A percentile compares a stretch with the other conserved stretches of the same genome.
phyloP scores from a whole-genome alignment of 73 alveolate genomes.

The Paramecium caudatum region DNA sequence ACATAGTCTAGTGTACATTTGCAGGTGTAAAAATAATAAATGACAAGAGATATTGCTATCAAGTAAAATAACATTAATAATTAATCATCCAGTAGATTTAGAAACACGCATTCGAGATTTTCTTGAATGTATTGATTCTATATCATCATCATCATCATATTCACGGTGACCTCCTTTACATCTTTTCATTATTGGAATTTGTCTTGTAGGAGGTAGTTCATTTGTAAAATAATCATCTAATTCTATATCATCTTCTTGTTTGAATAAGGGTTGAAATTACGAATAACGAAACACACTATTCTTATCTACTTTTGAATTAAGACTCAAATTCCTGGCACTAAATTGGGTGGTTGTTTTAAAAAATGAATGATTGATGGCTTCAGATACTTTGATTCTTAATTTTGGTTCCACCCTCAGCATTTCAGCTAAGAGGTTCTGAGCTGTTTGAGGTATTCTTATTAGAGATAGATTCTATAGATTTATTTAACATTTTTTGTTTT shows the following conservation, averaged over 20 bases:
- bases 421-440: neutral
- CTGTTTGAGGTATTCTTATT: neutral
- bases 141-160: neutral
- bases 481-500: neutral
- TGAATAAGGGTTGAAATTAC: neutral
- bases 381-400: neutral
- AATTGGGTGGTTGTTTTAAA: neutral
- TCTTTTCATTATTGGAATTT: constrained; percentile 41
- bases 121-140: too few relatives aligned
- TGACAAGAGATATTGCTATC: neutral
- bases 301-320: neutral
- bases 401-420: neutral
- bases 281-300: neutral
- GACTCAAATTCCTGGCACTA: neutral
- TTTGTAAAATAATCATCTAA: constrained; percentile 37
- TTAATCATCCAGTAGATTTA: constrained; percentile 27
- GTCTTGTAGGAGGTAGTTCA: constrained; percentile 7
- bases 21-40: neutral
- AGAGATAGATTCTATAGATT: neutral
- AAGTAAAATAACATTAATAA: neutral
- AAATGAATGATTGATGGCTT: constrained; percentile 36
- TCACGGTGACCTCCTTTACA: constrained; percentile 55
- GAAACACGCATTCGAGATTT: neutral
- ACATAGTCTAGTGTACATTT: neutral
- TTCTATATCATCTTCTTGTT: constrained; percentile 24